Base-by-base conservation (phyloP, 164 flowering plant genomes). In the Piper betle region DNA sequence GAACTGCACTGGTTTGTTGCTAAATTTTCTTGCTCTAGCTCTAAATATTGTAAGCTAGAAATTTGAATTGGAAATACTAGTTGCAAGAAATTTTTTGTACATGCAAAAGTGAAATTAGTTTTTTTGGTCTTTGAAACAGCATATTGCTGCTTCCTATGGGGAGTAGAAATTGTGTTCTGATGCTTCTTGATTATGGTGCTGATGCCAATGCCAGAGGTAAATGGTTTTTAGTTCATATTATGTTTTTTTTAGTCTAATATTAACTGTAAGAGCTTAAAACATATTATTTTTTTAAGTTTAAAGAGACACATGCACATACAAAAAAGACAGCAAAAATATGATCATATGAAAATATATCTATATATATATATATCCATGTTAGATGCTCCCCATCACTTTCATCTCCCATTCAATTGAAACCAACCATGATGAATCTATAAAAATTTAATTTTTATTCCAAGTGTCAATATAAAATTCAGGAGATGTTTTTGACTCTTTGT, bases 101-200 rank as follows among this genome's bases (percentile, higher is more conserved):
- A 46, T 0, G 15, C 3, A 10, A 12, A 46, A 46, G 50, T 46
- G 50, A 46, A 5, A 10, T 46, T 2, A 8, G 9, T 10, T 46
- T 46, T 46, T 3, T 46, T 46, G 50, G 39, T 59, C 25, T 70
- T n/a, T 60, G 42, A 69, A n/a, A 42, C 81, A 93, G 98, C 97
- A 87, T 66, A 79, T 88, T 68, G 92, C 94, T 40, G 88, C 94
- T 53, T 71, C 87, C 2, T n/a, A 83, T 77, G 67, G 97, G 97
- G 79, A 83, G 71, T 65, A 85, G 75, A 54, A 81, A 76, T 56
- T 90, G 95, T 72, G 97, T 87, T 60, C 79, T 73, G 40, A 79
- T 84, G 3, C 74, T 93, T 33, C 80, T 90, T 18, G 97, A 88
- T 69, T 79, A 75, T 66, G 87, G 82, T n/a, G 99, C 99, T 37